Evolutionary conservation across 2,329 filamentous ascomycete genomes (phyloP), one percentile per base, ranked within the genome.

Genomic region (Colletotrichum cereale): DNA sequence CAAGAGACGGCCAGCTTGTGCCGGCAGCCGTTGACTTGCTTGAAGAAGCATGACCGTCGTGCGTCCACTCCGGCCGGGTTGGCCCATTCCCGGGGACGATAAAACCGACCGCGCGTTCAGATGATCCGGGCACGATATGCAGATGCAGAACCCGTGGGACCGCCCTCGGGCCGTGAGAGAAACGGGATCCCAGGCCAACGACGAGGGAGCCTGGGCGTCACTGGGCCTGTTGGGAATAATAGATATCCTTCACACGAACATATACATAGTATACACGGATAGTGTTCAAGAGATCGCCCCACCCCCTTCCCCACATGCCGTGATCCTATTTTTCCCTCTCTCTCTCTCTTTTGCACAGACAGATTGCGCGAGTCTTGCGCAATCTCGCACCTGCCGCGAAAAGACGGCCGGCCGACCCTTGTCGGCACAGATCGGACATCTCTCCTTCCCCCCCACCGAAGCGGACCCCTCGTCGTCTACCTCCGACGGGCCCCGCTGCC

Each of bases 401-500:
- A 10, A 62, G n/a, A n/a, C n/a, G n/a, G n/a, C n/a, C 12, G 29
- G 36, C 40, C 26, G 11, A 44, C 40, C 57, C 42, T 29, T 52
- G 60, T 62, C 47, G 16, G 34, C 60, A 7, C 44, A 40, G 24
- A 40, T 61, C 42, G 14, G 29, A 40, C 31, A 34, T 34, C 4
- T 8, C 31, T 8, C 31, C 31, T 34, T 34, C 8, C 4, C 24
- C 29, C 42, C 26, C 26, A 58, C 38, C 18, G 36, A 12, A 42
- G 44, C 21, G 38, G 60, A 34, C 16, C 21, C n/a, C 34, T 34
- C 44, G 4, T 62, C 58, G 44, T 62, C 31, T 62, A 62, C 31
- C 40, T 62, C 58, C 44, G 31, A 62, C 60, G 34, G 44, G 31
- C 44, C 44, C 60, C 60, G 47, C 52, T 24, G 47, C 47, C n/a